Conservation (phyloP, 2,329 filamentous ascomycete species). For the Pyrenochaeta sp. region DNA sequence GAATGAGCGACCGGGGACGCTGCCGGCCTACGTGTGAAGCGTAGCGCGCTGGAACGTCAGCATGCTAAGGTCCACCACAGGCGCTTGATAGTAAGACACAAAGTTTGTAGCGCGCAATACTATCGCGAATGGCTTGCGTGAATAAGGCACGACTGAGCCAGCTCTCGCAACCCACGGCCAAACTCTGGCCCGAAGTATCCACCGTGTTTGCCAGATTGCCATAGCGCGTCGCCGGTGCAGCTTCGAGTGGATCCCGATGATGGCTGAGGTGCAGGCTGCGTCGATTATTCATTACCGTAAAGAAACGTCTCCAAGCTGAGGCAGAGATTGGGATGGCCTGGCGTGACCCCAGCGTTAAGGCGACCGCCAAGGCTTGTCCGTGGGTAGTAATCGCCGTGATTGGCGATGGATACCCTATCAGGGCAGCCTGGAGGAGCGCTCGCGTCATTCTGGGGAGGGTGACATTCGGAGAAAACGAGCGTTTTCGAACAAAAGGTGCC, state of each 20-base stretch:
- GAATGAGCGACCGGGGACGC: slow-evolving; percentile 21
- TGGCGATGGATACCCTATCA: slow-evolving; percentile 16
- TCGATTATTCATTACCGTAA: slow-evolving; percentile 34
- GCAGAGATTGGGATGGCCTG: slow-evolving; percentile 27
- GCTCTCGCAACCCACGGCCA: slow-evolving; percentile 7
- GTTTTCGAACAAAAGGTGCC: background rate
- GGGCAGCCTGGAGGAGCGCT: slow-evolving; percentile 11
- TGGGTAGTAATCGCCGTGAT: slow-evolving; percentile 16
- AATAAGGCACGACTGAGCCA: slow-evolving; percentile 21
- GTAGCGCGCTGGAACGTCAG: slow-evolving; percentile 32
- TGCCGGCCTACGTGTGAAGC: background rate
- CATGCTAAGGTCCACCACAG: slow-evolving; percentile 9
- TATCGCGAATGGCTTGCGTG: slow-evolving; percentile 1
- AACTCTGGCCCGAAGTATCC: background rate
- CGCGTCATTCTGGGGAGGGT: slow-evolving; percentile 21
- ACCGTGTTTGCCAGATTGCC: slow-evolving; percentile 3
- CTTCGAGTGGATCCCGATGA: slow-evolving; percentile 28
- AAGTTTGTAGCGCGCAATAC: slow-evolving; percentile 4
- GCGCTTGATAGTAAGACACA: slow-evolving; percentile 9
- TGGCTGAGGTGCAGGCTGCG: slow-evolving; percentile 27
- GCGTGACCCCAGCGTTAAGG: slow-evolving; percentile 39
- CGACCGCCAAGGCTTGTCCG: slow-evolving; percentile 32
- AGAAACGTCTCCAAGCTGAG: slow-evolving; percentile 21
- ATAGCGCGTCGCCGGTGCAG: slow-evolving; percentile 9
- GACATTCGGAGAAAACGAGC: slow-evolving; percentile 12